Evolutionary conservation across 2,329 filamentous ascomycete species (phyloP).

Genomic region (Blastomyces gilchristii): DNA sequence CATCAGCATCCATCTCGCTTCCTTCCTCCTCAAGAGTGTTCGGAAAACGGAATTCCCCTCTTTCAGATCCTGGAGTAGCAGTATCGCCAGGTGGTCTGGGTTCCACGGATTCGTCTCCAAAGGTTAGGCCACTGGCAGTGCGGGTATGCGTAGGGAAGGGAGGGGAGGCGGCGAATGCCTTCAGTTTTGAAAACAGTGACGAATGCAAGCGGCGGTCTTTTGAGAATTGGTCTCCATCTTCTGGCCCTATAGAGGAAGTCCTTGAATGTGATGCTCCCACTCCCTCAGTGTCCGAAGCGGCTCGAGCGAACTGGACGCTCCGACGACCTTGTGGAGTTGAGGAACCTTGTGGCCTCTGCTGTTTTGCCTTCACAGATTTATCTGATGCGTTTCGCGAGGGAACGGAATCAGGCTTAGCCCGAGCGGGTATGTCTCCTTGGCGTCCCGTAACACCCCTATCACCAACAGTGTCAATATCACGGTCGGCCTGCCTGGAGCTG

Average conservation of each 20-base stretch:
- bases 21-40: conserved; percentile 48
- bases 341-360: conserved; percentile 21
- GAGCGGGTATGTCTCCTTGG: background rate
- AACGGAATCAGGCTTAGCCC: conserved; percentile 19
- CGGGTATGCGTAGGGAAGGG: conserved; percentile 41
- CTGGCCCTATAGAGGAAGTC: conserved; percentile 53
- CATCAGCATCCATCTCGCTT: conserved; percentile 66
- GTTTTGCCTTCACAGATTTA: conserved; percentile 20
- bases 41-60: conserved; percentile 42
- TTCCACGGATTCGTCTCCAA: conserved; percentile 30
- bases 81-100: conserved; percentile 30
- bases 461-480: background rate
- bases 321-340: conserved; percentile 42
- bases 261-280: conserved; percentile 43
- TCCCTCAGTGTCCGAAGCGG: conserved; percentile 42
- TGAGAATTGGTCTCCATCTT: conserved; percentile 49
- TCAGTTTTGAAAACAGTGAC: conserved; percentile 68
- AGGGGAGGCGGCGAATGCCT: conserved; percentile 55
- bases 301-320: conserved; percentile 66
- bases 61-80: conserved; percentile 41
- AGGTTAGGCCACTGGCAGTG: conserved; percentile 39
- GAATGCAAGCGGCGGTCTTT: conserved; percentile 48
- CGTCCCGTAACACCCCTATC: background rate
- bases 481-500: background rate
- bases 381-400: conserved; percentile 20